These are phyloP conservation scores for Dissophora globulifera DNA, from an alignment of 192 early-diverging fungal species.

Conservation along the genomic window DNA sequence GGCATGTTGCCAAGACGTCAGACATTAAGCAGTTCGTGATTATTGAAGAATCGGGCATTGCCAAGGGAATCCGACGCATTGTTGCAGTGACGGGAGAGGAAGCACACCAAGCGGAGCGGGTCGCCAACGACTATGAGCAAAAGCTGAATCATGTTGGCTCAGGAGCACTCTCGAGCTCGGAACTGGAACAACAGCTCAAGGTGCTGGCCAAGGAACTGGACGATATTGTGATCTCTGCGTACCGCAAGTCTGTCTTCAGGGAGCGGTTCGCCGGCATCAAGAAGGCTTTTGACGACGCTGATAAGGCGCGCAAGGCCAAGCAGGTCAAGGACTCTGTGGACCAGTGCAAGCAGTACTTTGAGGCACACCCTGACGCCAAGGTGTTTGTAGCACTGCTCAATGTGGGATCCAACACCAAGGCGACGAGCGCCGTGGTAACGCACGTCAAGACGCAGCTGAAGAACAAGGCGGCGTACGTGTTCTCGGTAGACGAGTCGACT, in stretches of 20 bases:
- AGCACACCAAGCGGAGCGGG: slow-evolving; percentile 71
- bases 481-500: slow-evolving; percentile 75
- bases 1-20: slow-evolving; percentile 84
- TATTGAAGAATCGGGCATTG: slow-evolving; percentile 91
- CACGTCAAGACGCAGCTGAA: slow-evolving; percentile 79
- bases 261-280: slow-evolving; percentile 77
- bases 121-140: slow-evolving; percentile 74
- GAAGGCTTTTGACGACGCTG: slow-evolving; percentile 87
- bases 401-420: slow-evolving; percentile 87
- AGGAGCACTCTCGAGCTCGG: slow-evolving; percentile 60
- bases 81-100: slow-evolving; percentile 94
- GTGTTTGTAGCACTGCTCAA: slow-evolving; percentile 78
- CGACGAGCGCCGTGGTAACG: slow-evolving; percentile 79
- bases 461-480: slow-evolving; percentile 88
- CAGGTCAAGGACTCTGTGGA: slow-evolving; percentile 78
- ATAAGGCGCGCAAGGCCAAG: slow-evolving; percentile 88
- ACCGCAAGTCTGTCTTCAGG: slow-evolving; percentile 80
- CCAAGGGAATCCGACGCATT: slow-evolving; percentile 97
- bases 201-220: slow-evolving; percentile 83
- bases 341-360: slow-evolving; percentile 47
- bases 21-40: slow-evolving; percentile 90
- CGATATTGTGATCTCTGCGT: slow-evolving; percentile 78
- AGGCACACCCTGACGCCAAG: slow-evolving; percentile 36
- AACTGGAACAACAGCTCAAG: slow-evolving; percentile 85
- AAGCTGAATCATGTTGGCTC: slow-evolving; percentile 70